These are phyloP conservation scores for Yarrowia phangngaensis DNA, from an alignment of 805 yeast species.

Conservation along the genomic window DNA sequence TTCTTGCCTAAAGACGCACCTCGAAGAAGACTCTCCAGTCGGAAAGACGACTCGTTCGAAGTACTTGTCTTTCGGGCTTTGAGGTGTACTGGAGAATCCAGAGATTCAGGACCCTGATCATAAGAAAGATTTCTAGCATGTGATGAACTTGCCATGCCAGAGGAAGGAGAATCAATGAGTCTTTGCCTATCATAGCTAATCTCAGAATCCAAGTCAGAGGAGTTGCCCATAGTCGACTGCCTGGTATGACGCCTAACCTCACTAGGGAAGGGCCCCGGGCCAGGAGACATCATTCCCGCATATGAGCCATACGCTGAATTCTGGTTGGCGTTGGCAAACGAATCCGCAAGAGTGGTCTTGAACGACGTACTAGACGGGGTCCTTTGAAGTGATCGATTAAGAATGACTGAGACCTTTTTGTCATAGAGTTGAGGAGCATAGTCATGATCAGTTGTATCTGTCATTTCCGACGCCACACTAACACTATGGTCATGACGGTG, in stretches of 20 bases:
- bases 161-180: conserved; percentile 17
- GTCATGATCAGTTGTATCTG: conserved; percentile 52
- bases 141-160: conserved; percentile 1
- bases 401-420: conserved; percentile 69
- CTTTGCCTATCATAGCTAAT: neutral
- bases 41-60: conserved; percentile 37
- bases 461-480: conserved; percentile 62
- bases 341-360: conserved; percentile 69
- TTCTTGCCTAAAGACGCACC: conserved; percentile 35
- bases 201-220: neutral
- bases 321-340: conserved; percentile 40
- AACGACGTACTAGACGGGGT: conserved; percentile 75
- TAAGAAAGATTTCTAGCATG: conserved; percentile 18
- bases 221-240: conserved; percentile 11
- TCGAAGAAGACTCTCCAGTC: conserved; percentile 38
- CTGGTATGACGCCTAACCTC: conserved; percentile 1
- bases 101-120: conserved; percentile 7
- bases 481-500: conserved; percentile 42
- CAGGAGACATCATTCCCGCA: neutral
- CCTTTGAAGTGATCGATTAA: conserved; percentile 67
- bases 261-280: neutral
- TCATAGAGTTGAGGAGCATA: conserved; percentile 76
- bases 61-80: conserved; percentile 22
- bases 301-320: neutral
- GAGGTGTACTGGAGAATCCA: neutral